Evolutionary conservation across 2,329 filamentous ascomycete species (phyloP).

Genomic region (Fusarium verrucosum): DNA sequence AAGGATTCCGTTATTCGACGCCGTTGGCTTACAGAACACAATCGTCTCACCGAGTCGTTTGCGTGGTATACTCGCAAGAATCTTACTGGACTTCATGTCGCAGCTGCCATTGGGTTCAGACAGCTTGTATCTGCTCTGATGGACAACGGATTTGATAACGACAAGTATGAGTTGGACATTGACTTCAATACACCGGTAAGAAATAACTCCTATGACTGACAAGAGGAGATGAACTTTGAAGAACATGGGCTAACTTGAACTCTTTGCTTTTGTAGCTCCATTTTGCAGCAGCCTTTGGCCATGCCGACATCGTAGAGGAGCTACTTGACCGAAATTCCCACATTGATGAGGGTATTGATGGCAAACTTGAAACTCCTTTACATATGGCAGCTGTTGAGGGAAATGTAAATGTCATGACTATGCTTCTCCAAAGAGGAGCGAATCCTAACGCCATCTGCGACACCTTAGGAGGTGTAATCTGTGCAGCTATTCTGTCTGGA

Average conservation of each 20-base stretch:
- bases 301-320: slow-evolving; percentile 22
- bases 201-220: neutral
- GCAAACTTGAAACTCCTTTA: slow-evolving; percentile 48
- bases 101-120: slow-evolving; percentile 51
- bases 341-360: slow-evolving; percentile 46
- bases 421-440: slow-evolving; percentile 50
- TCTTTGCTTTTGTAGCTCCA: slow-evolving; percentile 20
- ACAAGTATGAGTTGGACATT: slow-evolving; percentile 48
- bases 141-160: slow-evolving; percentile 49
- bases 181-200: slow-evolving; percentile 49
- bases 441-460: slow-evolving; percentile 48
- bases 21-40: slow-evolving; percentile 52
- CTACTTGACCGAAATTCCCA: slow-evolving; percentile 15
- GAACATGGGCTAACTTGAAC: neutral
- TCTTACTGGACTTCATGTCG: slow-evolving; percentile 52
- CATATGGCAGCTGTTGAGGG: slow-evolving; percentile 53
- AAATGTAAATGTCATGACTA: slow-evolving; percentile 53
- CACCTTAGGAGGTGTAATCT: slow-evolving; percentile 49
- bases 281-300: slow-evolving; percentile 19
- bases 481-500: slow-evolving; percentile 54
- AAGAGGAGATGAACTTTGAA: neutral
- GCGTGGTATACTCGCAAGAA: slow-evolving; percentile 43
- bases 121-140: slow-evolving; percentile 52
- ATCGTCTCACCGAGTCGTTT: slow-evolving; percentile 46
- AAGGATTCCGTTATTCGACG: slow-evolving; percentile 48